Percentiles rank a stretch among this genome's conserved stretches.
Conservation (phyloP, 1,284 basidiomycete species). For the Stygiomarasmius scandens region DNA sequence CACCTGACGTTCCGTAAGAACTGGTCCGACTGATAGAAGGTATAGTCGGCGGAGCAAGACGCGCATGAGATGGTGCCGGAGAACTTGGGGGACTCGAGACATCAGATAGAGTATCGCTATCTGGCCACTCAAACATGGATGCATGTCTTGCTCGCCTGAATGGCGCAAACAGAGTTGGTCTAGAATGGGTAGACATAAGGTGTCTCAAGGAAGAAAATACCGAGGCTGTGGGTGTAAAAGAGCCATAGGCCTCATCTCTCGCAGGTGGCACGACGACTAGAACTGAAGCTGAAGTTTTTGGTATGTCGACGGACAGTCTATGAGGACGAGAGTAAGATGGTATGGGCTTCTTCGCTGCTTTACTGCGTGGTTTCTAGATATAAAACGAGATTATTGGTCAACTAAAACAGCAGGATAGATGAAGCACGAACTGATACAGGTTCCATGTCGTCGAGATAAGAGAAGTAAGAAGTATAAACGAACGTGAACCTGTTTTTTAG, state of each 20-base stretch:
- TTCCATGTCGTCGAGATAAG: background rate
- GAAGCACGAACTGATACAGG: background rate
- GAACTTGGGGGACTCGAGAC: conserved; percentile 9
- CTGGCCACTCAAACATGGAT: conserved; percentile 30
- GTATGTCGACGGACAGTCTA: conserved; percentile 31
- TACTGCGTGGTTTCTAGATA: background rate
- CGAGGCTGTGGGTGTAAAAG: conserved; percentile 47
- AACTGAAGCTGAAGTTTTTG: conserved; percentile 29
- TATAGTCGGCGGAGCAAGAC: conserved; percentile 20
- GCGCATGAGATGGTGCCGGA: conserved; percentile 1
- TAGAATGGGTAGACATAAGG: background rate
- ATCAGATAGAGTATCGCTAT: conserved; percentile 20
- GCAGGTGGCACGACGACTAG: conserved; percentile 31
- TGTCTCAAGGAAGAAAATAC: conserved; percentile 29
- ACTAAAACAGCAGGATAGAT: background rate
- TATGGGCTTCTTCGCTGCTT: conserved; percentile 3
- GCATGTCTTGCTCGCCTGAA: conserved; percentile 1
- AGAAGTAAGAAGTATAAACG: background rate
- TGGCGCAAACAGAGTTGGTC: conserved; percentile 4
- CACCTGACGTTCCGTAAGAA: conserved; percentile 19
- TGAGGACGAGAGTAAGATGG: conserved; percentile 21
- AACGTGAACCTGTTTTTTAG: background rate
- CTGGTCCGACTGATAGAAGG: conserved; percentile 41
- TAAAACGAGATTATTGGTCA: background rate
- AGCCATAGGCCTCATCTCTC: conserved; percentile 44